These are phyloP conservation scores for Sphagnum tenellum DNA, from an alignment of 225 moss, liverwort and hornwort species.

Conservation along the genomic window DNA sequence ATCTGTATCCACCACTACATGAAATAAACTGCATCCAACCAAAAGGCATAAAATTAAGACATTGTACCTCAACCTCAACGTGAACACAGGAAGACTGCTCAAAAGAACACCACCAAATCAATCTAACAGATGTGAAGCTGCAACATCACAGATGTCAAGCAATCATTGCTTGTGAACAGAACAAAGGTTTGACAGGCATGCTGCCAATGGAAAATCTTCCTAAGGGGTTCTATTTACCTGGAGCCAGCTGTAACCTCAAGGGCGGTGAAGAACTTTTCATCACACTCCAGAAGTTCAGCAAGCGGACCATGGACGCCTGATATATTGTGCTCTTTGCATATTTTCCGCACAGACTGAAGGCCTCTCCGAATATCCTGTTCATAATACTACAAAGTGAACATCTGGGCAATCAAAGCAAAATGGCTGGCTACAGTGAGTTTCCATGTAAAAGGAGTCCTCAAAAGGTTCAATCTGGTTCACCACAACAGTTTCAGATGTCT, in stretches of 20 bases:
- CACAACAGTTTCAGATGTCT: not conserved
- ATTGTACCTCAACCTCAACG: too few relatives aligned
- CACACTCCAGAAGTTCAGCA: constrained; percentile 84
- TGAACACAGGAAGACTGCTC: too few relatives aligned
- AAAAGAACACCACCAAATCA: too few relatives aligned
- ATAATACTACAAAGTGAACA: not conserved
- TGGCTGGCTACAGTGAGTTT: too few relatives aligned
- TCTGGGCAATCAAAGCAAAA: too few relatives aligned
- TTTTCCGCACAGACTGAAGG: constrained; percentile 56
- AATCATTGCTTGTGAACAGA: too few relatives aligned
- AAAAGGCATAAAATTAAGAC: not conserved
- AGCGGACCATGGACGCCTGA: constrained; percentile 82
- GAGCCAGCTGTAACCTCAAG: constrained; percentile 83
- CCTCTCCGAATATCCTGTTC: constrained; percentile 77
- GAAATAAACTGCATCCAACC: constrained; percentile 56
- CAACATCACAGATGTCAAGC: too few relatives aligned
- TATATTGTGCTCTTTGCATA: constrained; percentile 64
- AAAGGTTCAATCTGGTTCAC: not conserved
- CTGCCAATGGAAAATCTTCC: constrained; percentile 52
- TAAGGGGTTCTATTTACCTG: constrained; percentile 29
- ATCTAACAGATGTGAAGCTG: too few relatives aligned
- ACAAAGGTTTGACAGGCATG: constrained; percentile 32
- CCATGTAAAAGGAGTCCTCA: too few relatives aligned
- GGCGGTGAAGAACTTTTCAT: constrained; percentile 92
- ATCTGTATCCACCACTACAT: constrained; percentile 81